Evolutionary conservation across 306 rosid genomes (phyloP).

Genomic region (Dryas alaskensis): DNA sequence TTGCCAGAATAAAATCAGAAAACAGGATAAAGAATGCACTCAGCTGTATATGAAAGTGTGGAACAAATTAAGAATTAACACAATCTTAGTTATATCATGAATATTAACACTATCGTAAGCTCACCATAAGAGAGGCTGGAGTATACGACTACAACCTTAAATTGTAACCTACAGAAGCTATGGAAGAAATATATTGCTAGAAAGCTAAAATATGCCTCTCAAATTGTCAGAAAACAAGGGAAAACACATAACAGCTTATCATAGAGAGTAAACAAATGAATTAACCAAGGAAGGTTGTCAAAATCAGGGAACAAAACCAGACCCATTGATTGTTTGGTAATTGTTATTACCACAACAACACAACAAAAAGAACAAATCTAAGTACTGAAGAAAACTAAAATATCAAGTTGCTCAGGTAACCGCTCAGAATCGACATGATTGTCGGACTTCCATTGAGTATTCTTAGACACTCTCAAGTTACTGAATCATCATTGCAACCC

Average conservation of each 20-base stretch:
- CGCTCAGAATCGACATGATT: conserved; percentile 42
- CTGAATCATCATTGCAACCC: conserved; percentile 46
- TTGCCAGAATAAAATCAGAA: neutral
- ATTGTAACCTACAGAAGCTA: neutral
- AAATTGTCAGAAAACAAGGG: no score
- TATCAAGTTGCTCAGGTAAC: conserved; percentile 47
- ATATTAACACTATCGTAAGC: neutral
- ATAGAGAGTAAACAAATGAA: neutral
- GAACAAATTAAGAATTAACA: neutral
- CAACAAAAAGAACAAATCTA: neutral
- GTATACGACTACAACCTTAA: neutral
- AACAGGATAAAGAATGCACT: neutral
- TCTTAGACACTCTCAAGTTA: conserved; percentile 32
- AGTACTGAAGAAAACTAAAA: neutral
- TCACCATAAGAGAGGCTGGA: neutral
- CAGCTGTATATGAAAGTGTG: neutral
- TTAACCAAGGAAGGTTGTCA: no score
- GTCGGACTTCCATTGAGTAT: conserved; percentile 38
- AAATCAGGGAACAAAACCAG: no score
- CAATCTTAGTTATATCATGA: neutral
- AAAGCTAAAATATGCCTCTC: no score
- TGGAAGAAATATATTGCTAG: neutral
- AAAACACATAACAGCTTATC: neutral
- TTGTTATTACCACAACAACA: neutral
- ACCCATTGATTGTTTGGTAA: no score